Base-by-base conservation (phyloP, 2,329 filamentous ascomycete species). In the Colletotrichum caudatum region DNA sequence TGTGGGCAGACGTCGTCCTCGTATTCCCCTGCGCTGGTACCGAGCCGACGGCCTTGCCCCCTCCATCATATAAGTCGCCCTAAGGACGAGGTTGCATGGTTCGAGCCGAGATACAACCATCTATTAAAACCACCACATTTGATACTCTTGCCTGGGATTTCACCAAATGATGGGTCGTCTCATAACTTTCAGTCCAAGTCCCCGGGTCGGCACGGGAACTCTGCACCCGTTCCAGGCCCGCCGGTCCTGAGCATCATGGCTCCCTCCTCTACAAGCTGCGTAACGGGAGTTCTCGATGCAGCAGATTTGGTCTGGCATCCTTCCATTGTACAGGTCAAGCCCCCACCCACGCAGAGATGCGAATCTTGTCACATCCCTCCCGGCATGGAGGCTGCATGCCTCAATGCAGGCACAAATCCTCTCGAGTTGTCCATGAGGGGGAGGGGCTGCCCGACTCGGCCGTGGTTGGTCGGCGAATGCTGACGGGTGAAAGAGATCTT, bases 361-460 rank as follows among this genome's bases (percentile, higher is more conserved):
- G 7, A 29, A 63, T 29, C 20, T 51, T 37, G 39, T 54, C 44
- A 58, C 64, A 71, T 54, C 50, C 44, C 51, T 23, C 53, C 51
- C 53, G 51, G 35, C 20, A 63, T 48, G 58, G 58, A 23, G 18
- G 37, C 57, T 63, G 64, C 69, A 68, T n/a, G 59, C 65, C 62
- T 23, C 44, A 41, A 71, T 41, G 69, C 69, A 69, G 65, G 65
- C 69, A 71, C 59, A 64, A 71, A 50, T 64, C 59, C 39, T 44
- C 37, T 39, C 35, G 37, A 46, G 26, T 54, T 54, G 56, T 57
- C 20, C 29, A 20, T 50, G 60, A 46, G 29, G 29, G 29, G n/a
- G n/a, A n/a, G n/a, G 44, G 59, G 53, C 53, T 48, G 65, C 37
- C 23, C 16, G 8, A 37, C 39, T 16, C 26, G 37, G 23, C 26